Conservation (phyloP, 352 stramenopile genomes). For the Elongisporangium undulatum region DNA sequence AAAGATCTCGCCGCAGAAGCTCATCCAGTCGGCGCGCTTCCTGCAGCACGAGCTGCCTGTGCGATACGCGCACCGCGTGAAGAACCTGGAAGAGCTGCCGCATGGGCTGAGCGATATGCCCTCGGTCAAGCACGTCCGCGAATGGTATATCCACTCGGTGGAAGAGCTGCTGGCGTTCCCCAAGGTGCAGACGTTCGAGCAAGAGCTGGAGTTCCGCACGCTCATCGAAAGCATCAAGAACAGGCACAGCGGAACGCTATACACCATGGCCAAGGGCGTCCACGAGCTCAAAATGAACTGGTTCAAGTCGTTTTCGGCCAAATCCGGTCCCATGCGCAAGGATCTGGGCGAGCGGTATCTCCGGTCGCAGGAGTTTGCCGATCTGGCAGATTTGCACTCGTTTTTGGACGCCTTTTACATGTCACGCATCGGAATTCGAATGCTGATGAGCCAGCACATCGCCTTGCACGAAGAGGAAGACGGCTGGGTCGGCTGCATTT, state of each 20-base stretch:
- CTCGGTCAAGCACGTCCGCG: slow-evolving; percentile 92
- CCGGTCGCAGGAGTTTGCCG: slow-evolving; percentile 75
- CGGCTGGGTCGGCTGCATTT: slow-evolving; percentile 93
- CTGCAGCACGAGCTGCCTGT: slow-evolving; percentile 98
- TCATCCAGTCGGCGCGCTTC: slow-evolving; percentile 94
- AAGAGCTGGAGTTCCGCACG: slow-evolving; percentile 91
- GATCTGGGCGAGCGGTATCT: slow-evolving; percentile 69
- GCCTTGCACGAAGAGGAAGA: slow-evolving; percentile 90
- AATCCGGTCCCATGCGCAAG: slow-evolving; percentile 25
- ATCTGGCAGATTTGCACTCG: slow-evolving; percentile 94
- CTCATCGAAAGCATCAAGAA: slow-evolving; percentile 97
- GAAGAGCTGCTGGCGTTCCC: slow-evolving; percentile 91
- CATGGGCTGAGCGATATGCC: slow-evolving; percentile 93
- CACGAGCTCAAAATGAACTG: slow-evolving; percentile 95
- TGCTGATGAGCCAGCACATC: slow-evolving; percentile 99
- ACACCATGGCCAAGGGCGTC: slow-evolving; percentile 99
- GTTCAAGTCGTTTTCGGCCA: slow-evolving; percentile 65
- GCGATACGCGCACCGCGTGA: slow-evolving; percentile 94
- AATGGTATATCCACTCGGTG: slow-evolving; percentile 97
- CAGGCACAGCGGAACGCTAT: slow-evolving; percentile 96
- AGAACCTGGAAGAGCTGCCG: slow-evolving; percentile 94
- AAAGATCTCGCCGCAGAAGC: slow-evolving; percentile 73
- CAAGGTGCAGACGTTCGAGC: slow-evolving; percentile 73
- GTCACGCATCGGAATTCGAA: slow-evolving; percentile 98
- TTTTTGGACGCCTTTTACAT: slow-evolving; percentile 99